Percentiles rank a stretch among this genome's conserved stretches.
These are phyloP conservation scores for Cyamopsis tetragonoloba DNA, from an alignment of 306 rosid genomes.

Conservation along the genomic window DNA sequence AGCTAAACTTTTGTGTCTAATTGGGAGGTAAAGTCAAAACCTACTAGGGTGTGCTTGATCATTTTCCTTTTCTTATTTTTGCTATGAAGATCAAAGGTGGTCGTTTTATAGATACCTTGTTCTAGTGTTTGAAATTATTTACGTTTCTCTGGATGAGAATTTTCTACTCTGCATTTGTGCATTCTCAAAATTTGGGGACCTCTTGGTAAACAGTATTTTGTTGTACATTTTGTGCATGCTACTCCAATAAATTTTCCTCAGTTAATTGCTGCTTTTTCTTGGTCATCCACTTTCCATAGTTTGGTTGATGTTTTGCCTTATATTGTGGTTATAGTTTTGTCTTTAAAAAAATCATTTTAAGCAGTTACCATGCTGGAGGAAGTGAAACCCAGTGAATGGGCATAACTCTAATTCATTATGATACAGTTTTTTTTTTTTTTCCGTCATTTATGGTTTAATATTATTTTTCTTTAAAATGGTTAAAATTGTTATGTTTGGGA, in stretches of 20 bases:
- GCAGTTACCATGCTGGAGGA: background rate
- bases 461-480: background rate
- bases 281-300: too few relatives aligned
- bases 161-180: background rate
- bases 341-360: background rate
- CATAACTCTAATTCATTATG: constrained; percentile 2
- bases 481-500: background rate
- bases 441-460: background rate
- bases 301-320: too few relatives aligned
- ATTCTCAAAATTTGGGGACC: too few relatives aligned
- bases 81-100: background rate
- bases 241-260: background rate
- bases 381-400: background rate
- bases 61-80: background rate
- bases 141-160: background rate
- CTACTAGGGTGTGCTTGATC: background rate
- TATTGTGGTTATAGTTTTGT: too few relatives aligned
- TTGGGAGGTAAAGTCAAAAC: too few relatives aligned
- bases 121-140: background rate
- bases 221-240: background rate
- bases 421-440: background rate
- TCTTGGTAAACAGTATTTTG: too few relatives aligned
- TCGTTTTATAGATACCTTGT: background rate
- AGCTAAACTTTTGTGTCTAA: too few relatives aligned
- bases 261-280: background rate